Conservation (phyloP, 257 asterid genomes). For the Fraxinus excelsior region DNA sequence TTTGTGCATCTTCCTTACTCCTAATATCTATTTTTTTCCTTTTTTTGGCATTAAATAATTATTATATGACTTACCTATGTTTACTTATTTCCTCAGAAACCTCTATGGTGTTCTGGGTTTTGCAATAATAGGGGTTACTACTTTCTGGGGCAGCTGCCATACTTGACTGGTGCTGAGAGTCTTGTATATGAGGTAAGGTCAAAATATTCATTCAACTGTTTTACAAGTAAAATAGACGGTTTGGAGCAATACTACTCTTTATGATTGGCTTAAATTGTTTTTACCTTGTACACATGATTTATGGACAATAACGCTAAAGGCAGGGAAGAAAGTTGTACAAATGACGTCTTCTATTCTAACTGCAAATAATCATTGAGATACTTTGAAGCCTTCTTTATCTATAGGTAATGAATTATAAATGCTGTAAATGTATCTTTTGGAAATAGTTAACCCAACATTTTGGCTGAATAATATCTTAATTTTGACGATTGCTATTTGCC, state of each 20-base stretch:
- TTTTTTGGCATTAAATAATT: slow-evolving; percentile 14
- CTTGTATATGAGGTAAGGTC: slow-evolving; percentile 78
- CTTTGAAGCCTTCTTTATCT: not conserved
- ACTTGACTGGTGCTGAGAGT: slow-evolving; percentile 66
- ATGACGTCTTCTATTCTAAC: too few species aligned
- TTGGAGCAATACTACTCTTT: not conserved
- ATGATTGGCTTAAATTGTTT: not conserved
- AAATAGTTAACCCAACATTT: not conserved
- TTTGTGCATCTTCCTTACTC: slow-evolving; percentile 30
- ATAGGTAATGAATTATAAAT: not conserved
- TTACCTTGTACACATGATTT: not conserved
- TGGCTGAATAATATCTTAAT: not conserved
- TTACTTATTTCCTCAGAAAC: slow-evolving; percentile 68
- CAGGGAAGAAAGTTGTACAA: too few species aligned
- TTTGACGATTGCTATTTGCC: not conserved
- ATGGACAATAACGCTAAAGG: too few species aligned
- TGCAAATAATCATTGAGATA: not conserved
- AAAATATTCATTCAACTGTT: slow-evolving; percentile 12
- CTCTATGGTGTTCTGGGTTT: slow-evolving; percentile 83
- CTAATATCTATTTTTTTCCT: slow-evolving; percentile 25
- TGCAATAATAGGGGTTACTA: slow-evolving; percentile 78
- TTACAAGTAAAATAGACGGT: not conserved
- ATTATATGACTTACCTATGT: slow-evolving; percentile 26
- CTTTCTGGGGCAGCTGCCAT: slow-evolving; percentile 93
- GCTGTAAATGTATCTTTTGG: not conserved